Evolutionary conservation across 2,329 filamentous ascomycete species (phyloP).

Genomic region (Ophiostoma australiae): DNA sequence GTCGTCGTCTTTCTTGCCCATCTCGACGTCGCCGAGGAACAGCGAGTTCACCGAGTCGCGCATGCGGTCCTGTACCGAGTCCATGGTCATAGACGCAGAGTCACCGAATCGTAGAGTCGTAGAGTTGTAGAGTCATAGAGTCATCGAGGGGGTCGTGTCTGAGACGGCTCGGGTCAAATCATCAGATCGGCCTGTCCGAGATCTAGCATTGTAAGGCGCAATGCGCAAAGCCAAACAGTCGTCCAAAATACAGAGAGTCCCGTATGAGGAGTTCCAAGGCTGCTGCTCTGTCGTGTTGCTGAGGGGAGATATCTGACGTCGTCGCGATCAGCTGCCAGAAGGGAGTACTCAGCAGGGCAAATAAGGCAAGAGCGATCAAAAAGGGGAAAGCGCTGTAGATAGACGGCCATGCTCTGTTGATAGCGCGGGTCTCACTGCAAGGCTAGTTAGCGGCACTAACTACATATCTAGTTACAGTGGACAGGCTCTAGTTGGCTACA

Average conservation of each 20-base stretch:
- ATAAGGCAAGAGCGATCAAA: background rate
- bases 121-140: too few species aligned
- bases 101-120: too few species aligned
- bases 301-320: background rate
- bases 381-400: slow-evolving; percentile 1
- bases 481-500: background rate
- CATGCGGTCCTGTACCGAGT: slow-evolving; percentile 22
- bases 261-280: background rate
- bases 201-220: background rate
- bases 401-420: background rate
- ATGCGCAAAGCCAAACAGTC: background rate
- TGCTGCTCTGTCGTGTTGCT: background rate
- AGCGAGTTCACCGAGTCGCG: slow-evolving; percentile 41
- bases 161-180: background rate
- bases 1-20: slow-evolving; percentile 59
- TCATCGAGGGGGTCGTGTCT: background rate
- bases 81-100: slow-evolving; percentile 6
- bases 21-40: slow-evolving; percentile 50
- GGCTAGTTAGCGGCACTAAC: background rate
- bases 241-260: background rate
- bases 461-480: background rate
- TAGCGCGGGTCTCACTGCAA: background rate
- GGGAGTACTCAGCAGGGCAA: background rate
- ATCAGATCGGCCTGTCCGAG: background rate
- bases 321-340: background rate